Percentiles rank a stretch among this genome's conserved stretches.
phyloP scores from a whole-genome alignment of 208 protist genomes.

The Phytomonas sp. region DNA sequence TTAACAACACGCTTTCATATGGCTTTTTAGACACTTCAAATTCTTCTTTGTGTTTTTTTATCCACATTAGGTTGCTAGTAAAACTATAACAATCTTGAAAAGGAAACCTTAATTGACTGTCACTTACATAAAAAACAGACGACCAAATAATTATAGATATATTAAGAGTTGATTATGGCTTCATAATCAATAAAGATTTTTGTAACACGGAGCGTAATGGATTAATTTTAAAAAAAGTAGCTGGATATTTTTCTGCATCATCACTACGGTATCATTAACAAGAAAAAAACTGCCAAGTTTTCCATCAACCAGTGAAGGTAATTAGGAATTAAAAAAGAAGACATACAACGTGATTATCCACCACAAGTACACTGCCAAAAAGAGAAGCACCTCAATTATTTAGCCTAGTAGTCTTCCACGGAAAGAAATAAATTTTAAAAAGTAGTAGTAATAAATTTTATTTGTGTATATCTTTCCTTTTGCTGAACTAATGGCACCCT shows the following conservation, averaged over 20 bases:
- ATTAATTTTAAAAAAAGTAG: background rate
- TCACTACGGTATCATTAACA: background rate
- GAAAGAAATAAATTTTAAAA: background rate
- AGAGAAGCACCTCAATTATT: background rate
- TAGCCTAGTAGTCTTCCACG: background rate
- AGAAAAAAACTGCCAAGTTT: constrained; percentile 6
- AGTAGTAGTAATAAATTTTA: background rate
- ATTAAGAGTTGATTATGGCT: background rate
- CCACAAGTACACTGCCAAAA: background rate
- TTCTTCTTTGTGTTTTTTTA: constrained; percentile 2
- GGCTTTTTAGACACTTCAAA: constrained; percentile 16
- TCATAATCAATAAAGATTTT: constrained; percentile 1
- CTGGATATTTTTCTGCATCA: background rate
- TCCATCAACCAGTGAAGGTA: constrained; percentile 1
- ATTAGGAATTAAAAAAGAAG: constrained; percentile 10
- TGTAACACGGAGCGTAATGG: background rate
- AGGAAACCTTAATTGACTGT: background rate
- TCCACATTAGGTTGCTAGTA: background rate
- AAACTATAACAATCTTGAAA: background rate
- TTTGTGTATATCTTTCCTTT: constrained; percentile 2
- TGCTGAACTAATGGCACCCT: background rate
- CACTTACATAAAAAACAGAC: background rate
- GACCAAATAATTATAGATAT: background rate
- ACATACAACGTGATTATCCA: background rate
- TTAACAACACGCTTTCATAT: constrained; percentile 36